Evolutionary conservation across 1,139 yeast genomes (phyloP).

Genomic region (Blastobotrys capitulatus): DNA sequence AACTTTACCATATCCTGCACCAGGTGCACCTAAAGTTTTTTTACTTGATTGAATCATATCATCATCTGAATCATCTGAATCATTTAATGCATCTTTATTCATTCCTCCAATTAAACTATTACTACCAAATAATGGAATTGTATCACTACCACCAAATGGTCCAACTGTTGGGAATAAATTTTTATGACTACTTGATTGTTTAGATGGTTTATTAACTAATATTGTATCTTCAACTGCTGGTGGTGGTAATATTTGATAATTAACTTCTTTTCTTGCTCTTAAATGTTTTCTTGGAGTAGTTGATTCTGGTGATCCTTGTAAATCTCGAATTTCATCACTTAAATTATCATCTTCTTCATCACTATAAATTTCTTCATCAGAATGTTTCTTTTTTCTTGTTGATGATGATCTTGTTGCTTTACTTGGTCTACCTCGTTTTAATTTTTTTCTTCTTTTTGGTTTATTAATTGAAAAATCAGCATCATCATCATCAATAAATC

Average conservation of each 20-base stretch:
- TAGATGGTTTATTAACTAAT: slow-evolving; percentile 8
- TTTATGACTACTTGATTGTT: slow-evolving; percentile 12
- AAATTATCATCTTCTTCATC: slow-evolving; percentile 35
- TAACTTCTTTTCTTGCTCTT: slow-evolving; percentile 72
- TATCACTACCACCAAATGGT: slow-evolving; percentile 50
- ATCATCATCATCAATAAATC: slow-evolving; percentile 35
- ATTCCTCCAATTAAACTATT: slow-evolving; percentile 69
- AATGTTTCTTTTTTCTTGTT: background rate
- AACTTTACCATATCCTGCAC: slow-evolving; percentile 34
- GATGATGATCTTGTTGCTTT: background rate
- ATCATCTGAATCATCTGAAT: slow-evolving; percentile 48
- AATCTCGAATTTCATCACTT: slow-evolving; percentile 47
- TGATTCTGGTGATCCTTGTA: slow-evolving; percentile 38
- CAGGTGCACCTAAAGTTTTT: slow-evolving; percentile 37
- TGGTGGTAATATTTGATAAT: slow-evolving; percentile 87
- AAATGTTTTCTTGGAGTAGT: slow-evolving; percentile 49
- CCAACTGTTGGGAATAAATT: slow-evolving; percentile 30
- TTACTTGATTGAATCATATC: too few relatives aligned
- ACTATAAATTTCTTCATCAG: slow-evolving; percentile 1
- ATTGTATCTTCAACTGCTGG: slow-evolving; percentile 37
- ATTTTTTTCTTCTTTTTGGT: slow-evolving; percentile 12
- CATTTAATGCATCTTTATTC: slow-evolving; percentile 9
- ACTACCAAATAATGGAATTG: slow-evolving; percentile 93
- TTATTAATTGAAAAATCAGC: slow-evolving; percentile 26
- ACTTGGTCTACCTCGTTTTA: slow-evolving; percentile 23